Percentiles rank a stretch among this genome's conserved stretches.
Conservation (phyloP, 768 basidiomycete genomes). For the Xerocomellus dryophilus region DNA sequence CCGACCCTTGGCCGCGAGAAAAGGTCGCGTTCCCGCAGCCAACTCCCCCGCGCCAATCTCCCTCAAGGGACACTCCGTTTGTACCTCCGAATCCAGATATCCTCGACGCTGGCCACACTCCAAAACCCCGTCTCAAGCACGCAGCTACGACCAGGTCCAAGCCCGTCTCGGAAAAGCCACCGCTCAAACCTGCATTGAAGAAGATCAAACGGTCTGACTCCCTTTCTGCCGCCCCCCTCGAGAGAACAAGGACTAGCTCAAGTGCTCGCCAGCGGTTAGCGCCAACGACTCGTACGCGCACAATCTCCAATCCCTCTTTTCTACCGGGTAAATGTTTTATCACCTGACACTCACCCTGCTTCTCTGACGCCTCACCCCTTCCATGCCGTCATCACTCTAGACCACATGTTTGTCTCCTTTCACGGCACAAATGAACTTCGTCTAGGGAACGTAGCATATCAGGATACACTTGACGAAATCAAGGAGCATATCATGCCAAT, state of each 20-base stretch:
- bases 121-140: constrained; percentile 37
- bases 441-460: constrained; percentile 43
- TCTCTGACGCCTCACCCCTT: constrained; percentile 22
- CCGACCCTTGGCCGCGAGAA: constrained; percentile 34
- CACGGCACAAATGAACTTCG: constrained; percentile 62
- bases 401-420: constrained; percentile 72
- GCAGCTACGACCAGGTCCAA: constrained; percentile 29
- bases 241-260: constrained; percentile 44
- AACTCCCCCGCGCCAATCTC: constrained; percentile 14
- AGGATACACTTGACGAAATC: constrained; percentile 58
- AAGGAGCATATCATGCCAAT: constrained; percentile 52
- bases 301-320: constrained; percentile 37
- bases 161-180: constrained; percentile 31
- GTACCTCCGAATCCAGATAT: constrained; percentile 25
- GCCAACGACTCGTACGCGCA: constrained; percentile 34
- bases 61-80: constrained; percentile 22
- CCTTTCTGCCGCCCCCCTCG: constrained; percentile 26
- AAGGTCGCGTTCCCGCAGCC: constrained; percentile 33
- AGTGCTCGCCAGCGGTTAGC: constrained; percentile 31
- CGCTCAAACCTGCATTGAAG: constrained; percentile 59
- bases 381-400: constrained; percentile 38
- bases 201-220: constrained; percentile 34
- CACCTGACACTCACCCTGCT: constrained; percentile 5
- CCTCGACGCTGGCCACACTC: constrained; percentile 15
- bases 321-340: constrained; percentile 24